Conservation (phyloP, 2,329 filamentous ascomycete species). For the Phialocephala subalpina region DNA sequence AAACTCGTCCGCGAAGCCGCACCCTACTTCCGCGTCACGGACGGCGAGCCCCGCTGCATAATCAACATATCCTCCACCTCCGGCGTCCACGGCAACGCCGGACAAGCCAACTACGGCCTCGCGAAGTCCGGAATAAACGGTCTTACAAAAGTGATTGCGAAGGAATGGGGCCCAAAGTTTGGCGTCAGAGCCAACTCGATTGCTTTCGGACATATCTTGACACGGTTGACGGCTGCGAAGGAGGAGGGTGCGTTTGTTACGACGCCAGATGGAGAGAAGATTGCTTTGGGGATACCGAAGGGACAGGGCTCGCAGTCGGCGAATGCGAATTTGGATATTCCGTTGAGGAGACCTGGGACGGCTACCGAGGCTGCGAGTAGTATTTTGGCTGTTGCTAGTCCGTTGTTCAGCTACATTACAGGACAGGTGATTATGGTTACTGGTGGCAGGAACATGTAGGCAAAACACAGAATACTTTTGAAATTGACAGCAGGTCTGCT, state of each 20-base stretch:
- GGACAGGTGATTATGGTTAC: conserved; percentile 90
- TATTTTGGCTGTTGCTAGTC: conserved; percentile 81
- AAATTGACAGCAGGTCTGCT: not conserved
- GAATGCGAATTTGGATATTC: conserved; percentile 72
- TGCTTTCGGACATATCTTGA: conserved; percentile 84
- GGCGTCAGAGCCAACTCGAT: conserved; percentile 85
- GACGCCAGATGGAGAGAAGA: conserved; percentile 77
- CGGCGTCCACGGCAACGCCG: conserved; percentile 85
- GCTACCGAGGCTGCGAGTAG: conserved; percentile 82
- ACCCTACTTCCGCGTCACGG: conserved; percentile 87
- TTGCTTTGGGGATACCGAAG: conserved; percentile 77
- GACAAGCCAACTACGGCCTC: conserved; percentile 88
- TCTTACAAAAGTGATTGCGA: conserved; percentile 88
- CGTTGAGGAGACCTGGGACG: conserved; percentile 77
- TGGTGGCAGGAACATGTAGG: conserved; percentile 71
- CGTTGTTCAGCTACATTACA: conserved; percentile 83
- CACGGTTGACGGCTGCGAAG: conserved; percentile 83
- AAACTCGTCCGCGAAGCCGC: conserved; percentile 81
- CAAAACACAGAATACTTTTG: not conserved
- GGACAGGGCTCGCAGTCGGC: conserved; percentile 55
- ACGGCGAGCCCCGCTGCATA: conserved; percentile 79
- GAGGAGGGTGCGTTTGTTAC: conserved; percentile 83
- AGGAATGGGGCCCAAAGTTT: conserved; percentile 88
- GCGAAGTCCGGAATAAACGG: conserved; percentile 87
- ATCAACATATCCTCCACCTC: conserved; percentile 87